Conservation (phyloP, 164 flowering plant genomes). For the Cinnamomum micranthum region DNA sequence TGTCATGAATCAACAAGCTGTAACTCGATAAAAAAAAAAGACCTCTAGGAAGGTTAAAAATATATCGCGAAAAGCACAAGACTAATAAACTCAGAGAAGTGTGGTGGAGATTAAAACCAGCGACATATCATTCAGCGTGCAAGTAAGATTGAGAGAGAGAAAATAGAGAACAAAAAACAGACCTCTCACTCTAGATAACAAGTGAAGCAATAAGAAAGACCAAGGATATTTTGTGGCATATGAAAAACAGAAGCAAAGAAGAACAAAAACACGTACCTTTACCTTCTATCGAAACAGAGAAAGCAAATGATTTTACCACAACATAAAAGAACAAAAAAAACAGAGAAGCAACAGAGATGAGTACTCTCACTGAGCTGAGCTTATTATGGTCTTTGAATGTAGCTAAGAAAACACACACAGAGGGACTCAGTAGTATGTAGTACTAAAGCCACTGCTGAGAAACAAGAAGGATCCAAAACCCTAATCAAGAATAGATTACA, state of each 20-base stretch:
- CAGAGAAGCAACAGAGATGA: not conserved
- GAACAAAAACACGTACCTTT: not conserved
- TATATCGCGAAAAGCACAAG: not conserved
- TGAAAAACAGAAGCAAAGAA: not conserved
- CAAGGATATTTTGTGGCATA: too few relatives aligned
- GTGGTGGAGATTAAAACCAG: not conserved
- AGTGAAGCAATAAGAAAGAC: not conserved
- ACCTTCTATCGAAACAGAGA: not conserved
- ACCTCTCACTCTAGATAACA: not conserved
- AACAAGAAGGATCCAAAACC: not conserved
- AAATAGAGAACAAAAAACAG: not conserved
- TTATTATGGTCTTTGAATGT: not conserved
- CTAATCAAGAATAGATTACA: not conserved
- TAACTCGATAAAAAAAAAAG: not conserved
- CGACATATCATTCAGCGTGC: not conserved
- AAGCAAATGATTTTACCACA: not conserved
- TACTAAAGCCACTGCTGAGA: not conserved
- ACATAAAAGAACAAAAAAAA: not conserved
- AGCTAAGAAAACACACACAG: not conserved
- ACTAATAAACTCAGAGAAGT: not conserved
- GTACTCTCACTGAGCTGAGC: not conserved
- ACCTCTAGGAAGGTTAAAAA: not conserved
- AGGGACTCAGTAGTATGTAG: not conserved
- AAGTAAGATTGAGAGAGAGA: not conserved
- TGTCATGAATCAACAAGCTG: conserved; percentile 1